Base-by-base conservation (phyloP, 306 rosid species). In the Sesbania bispinosa region DNA sequence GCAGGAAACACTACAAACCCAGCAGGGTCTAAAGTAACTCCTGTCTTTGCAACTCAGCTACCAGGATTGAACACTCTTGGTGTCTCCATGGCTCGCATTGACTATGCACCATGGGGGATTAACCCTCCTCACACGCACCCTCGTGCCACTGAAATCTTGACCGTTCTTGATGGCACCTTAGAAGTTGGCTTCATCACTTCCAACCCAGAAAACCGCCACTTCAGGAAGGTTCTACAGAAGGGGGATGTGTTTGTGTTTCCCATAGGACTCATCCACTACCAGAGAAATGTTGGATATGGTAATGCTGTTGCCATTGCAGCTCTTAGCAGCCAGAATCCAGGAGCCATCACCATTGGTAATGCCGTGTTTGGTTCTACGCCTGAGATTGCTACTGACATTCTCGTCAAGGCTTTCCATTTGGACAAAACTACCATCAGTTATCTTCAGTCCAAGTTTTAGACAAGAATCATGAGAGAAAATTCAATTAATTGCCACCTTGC, bases 221-320 rank as follows among this genome's bases (percentile, higher is more conserved):
- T 82, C 0, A 23, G 53, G 0, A 82, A 70, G 21, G 65, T 79
- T 10, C 57, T 82, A 10, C 69, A 75, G 0, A 75, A 70, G 69
- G 83, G 83, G 48, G 86, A 82, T 8, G 79, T 79, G 59, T 74
- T 79, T 65, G 83, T 79, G 76, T 82, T 82, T 11, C 86, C 86
- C 0, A 10, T 52, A 1, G 86, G 86, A 2, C 83, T 79, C 6
- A 5, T 82, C 1, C 86, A 79, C 46, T 82, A 57, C 39, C 79
- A 79, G 32, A 75, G 77, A 79, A 82, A 82, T 35, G 75, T 75
- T 0, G 86, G 86, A 1, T 0, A 70, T 19, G 72, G 13, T 15
- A 33, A 59, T 65, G 83, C 51, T n/a, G 59, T 79, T 50, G 83
- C 83, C 4, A 63, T 78, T 79, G 79, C 69, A 9, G 83, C 86